Base-by-base conservation (phyloP, 352 stramenopile species). In the Globisporangium parvum region DNA sequence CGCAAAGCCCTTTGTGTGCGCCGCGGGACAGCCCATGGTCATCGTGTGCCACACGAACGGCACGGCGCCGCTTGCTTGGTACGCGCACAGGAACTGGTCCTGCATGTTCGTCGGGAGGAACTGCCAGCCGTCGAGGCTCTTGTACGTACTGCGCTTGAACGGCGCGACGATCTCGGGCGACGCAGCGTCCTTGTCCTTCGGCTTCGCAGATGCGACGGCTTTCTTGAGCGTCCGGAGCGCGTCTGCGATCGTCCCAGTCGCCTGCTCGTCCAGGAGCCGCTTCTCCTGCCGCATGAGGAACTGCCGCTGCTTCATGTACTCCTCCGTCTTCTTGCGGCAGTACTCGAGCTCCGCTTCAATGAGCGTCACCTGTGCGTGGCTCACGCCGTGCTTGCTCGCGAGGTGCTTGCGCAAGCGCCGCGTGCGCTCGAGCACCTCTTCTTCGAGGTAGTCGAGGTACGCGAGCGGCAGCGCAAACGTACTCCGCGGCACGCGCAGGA, bases 141-240 rank as follows among this genome's bases (percentile, higher is more conserved):
- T 91, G 73, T 79, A 90, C 55, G 82, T 92, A 69, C 84, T 94
- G 44, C 80, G 76, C 64, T 91, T 91, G 68, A 94, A 94, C 14
- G 80, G 78, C 9, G 79, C 71, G 17, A 82, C 52, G 12, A 77
- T 42, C 20, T 86, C 75, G 14, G 45, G 50, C 2, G 71, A 57
- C 12, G 56, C 20, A 0, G 59, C 47, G 40, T 63, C 62, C n/a
- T 62, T 63, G 8, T 62, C 69, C 21, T 53, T 53, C 56, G 31
- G 31, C 31, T 66, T 69, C 35, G 53, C 52, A 6, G 52, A 39
- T 26, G 39, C 15, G 15, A 20, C 1, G 41, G 55, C 9, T n/a
- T 62, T 62, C 40, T 67, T 66, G 18, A 58, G 10, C 20, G 42
- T 62, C 15, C 57, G 53, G 11, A 51, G 37, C 6, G 65, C 63